phyloP scores from a whole-genome alignment of 73 alveolate species.

The Uronychia setigera region DNA sequence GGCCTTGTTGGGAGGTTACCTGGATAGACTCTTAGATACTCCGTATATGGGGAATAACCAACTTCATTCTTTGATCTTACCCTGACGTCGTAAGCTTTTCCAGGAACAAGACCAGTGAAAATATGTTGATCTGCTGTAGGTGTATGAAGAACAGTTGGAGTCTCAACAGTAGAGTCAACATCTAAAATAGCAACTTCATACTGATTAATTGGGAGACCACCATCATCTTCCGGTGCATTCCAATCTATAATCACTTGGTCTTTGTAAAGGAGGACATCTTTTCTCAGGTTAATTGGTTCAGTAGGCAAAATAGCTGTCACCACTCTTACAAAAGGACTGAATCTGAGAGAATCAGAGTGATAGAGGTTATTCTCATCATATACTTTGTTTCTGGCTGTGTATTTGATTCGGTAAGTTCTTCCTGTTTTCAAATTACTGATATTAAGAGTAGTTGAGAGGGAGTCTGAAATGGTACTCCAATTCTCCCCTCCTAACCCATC shows the following conservation, averaged over 20 bases:
- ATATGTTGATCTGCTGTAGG: constrained; percentile 38
- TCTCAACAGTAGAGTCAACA: constrained; percentile 13
- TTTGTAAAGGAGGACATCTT: constrained; percentile 36
- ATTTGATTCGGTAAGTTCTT: constrained; percentile 53
- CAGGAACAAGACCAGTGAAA: constrained; percentile 47
- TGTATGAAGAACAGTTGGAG: neutral
- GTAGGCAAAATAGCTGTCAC: constrained; percentile 73
- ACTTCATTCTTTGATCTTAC: constrained; percentile 45
- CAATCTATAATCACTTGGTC: constrained; percentile 57
- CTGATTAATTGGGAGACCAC: constrained; percentile 69
- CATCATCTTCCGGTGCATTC: constrained; percentile 64
- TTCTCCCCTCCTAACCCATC: constrained; percentile 64
- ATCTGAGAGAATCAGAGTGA: constrained; percentile 49
- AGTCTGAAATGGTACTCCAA: constrained; percentile 41
- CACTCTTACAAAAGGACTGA: constrained; percentile 25
- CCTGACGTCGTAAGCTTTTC: constrained; percentile 53
- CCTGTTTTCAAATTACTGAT: constrained; percentile 45
- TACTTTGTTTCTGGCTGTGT: constrained; percentile 68
- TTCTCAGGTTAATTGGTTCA: constrained; percentile 48
- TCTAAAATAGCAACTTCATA: constrained; percentile 52
- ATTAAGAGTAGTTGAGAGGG: constrained; percentile 31
- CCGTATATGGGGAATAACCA: constrained; percentile 54
- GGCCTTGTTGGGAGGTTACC: constrained; percentile 66
- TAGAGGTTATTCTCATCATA: constrained; percentile 58
- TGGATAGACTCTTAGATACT: constrained; percentile 27